Evolutionary conservation across 2,329 filamentous ascomycete genomes (phyloP), one percentile per base, ranked within the genome.

Genomic region (Exophiala viscosa): DNA sequence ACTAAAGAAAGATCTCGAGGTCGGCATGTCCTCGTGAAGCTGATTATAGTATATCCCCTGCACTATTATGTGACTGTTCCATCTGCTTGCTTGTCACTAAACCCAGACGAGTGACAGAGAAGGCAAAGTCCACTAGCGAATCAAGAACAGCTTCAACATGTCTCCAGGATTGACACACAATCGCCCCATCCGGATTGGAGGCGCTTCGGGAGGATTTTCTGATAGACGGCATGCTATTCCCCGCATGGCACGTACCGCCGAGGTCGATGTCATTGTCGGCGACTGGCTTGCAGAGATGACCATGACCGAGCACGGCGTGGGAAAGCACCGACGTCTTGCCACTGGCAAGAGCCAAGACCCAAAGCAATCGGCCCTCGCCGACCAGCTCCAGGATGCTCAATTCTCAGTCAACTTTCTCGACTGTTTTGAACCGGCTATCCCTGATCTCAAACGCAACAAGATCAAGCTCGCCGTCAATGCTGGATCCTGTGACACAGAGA

Each of bases 401-500:
- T 68, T 65, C 46, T 66, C 62, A 34, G 58, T 60, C n/a, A 66
- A 63, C 45, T 70, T 69, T 50, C 60, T 70, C 63, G 66, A 66
- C 45, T 62, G 59, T 41, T 62, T 76, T 1, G 62, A 70, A 18
- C 67, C 71, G 15, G 66, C 68, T 32, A 58, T 76, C 5, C 65
- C 65, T 5, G 62, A 67, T 45, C 66, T 76, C 8, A 65, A 70
- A 45, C 58, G 61, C 9, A 62, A 60, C 2, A 67, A 69, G 8
- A 67, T 71, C 23, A 68, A 66, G 34, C 63, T 76, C 0, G 66
- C 70, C 0, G 69, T 74, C 1, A 74, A 75, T 45, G 71, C 71
- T 0, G 72, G 71, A 0, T 68, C 71, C 0, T 62, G 69, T 32
- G 72, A 74, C 33, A 72, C 70, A 3, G 48, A 64, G 40, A 51